phyloP scores from a whole-genome alignment of 2,329 filamentous ascomycete genomes.

The Aspergillus persii region DNA sequence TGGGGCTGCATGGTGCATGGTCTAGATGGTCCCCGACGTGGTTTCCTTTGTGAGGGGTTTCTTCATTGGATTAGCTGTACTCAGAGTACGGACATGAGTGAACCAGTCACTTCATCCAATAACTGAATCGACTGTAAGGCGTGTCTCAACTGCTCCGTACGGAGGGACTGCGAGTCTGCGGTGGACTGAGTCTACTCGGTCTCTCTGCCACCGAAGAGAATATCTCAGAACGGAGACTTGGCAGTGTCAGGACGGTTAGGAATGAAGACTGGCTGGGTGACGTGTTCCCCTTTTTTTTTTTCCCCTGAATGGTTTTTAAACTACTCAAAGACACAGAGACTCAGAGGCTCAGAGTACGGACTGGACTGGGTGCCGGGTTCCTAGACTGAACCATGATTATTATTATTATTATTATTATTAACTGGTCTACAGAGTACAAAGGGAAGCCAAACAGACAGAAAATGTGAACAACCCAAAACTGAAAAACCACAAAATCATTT shows the following conservation, averaged over 20 bases:
- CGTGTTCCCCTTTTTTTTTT: conserved; percentile 1
- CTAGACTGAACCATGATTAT: neutral
- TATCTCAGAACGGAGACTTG: neutral
- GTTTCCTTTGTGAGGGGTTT: no score
- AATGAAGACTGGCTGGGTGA: conserved; percentile 15
- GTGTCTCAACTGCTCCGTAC: neutral
- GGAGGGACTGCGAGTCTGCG: no score
- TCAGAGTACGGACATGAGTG: no score
- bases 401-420: no score
- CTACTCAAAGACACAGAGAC: neutral
- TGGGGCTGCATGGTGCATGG: neutral
- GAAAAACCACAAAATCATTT: conserved; percentile 7
- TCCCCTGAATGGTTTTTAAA: neutral
- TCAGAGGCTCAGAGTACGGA: neutral
- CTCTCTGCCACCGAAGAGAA: neutral
- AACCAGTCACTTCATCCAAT: neutral
- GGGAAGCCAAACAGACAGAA: neutral
- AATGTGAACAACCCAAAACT: neutral
- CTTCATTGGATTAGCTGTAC: no score
- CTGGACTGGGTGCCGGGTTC: neutral
- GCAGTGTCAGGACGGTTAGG: conserved; percentile 14
- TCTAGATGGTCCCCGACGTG: no score
- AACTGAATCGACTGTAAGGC: neutral
- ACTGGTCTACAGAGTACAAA: no score
- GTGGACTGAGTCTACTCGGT: neutral